These are phyloP conservation scores for Marsdenia floribunda DNA, from an alignment of 257 asterid species.

Conservation along the genomic window DNA sequence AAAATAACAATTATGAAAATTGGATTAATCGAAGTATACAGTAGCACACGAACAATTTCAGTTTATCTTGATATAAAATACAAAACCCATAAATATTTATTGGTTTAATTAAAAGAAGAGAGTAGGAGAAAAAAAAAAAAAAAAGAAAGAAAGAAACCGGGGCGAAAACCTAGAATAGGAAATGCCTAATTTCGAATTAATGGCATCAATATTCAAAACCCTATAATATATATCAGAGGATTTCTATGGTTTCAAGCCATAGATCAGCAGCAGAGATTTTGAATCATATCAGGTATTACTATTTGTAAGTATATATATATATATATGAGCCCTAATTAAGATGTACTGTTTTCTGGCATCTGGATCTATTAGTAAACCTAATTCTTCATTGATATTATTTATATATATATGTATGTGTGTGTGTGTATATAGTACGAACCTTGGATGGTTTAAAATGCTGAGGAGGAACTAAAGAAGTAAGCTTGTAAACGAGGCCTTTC, in stretches of 20 bases:
- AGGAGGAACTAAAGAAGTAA: slow-evolving; percentile 25
- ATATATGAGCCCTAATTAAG: too few relatives aligned
- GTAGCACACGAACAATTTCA: background rate
- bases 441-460: slow-evolving; percentile 21
- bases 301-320: too few relatives aligned
- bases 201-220: too few relatives aligned
- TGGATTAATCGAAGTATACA: background rate
- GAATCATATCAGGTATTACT: too few relatives aligned
- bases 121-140: background rate
- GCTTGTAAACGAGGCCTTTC: slow-evolving; percentile 21
- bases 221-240: too few relatives aligned
- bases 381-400: too few relatives aligned
- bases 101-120: background rate
- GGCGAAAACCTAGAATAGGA: too few relatives aligned
- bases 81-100: background rate
- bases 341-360: too few relatives aligned
- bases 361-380: too few relatives aligned
- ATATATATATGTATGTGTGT: too few relatives aligned
- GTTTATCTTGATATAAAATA: background rate
- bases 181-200: too few relatives aligned
- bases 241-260: background rate
- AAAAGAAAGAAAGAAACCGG: too few relatives aligned
- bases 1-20: background rate
- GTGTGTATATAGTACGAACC: slow-evolving; percentile 5
- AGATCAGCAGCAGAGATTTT: background rate